Evolutionary conservation across 176 grass and related monocot genomes (phyloP).

Genomic region (Avena insularis): DNA sequence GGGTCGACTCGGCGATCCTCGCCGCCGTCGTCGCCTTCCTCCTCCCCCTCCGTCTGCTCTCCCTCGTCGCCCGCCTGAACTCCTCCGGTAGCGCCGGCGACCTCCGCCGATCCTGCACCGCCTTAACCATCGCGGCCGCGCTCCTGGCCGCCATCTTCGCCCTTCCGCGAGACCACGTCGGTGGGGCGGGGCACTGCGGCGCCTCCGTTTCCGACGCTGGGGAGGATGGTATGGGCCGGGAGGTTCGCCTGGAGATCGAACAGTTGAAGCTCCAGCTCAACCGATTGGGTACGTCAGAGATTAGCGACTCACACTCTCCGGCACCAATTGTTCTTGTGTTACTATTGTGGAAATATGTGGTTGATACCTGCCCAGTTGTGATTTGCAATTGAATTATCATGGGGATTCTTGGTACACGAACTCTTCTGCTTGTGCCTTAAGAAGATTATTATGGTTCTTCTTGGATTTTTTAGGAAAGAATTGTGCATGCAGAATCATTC

Average conservation of each 20-base stretch:
- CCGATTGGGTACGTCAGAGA: conserved; percentile 47
- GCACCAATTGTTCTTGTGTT: background rate
- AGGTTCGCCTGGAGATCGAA: conserved; percentile 43
- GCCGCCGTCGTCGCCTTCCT: conserved; percentile 50
- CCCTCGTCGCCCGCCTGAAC: conserved; percentile 37
- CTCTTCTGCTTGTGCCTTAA: background rate
- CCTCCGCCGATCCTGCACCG: conserved; percentile 40
- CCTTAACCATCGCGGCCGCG: conserved; percentile 33
- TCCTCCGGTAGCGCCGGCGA: conserved; percentile 3
- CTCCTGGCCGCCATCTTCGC: conserved; percentile 56
- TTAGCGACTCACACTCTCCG: background rate
- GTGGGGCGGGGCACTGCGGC: conserved; percentile 20
- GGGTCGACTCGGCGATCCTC: conserved; percentile 49
- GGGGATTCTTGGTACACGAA: background rate
- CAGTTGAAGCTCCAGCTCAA: conserved; percentile 51
- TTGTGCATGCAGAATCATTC: conserved; percentile 36
- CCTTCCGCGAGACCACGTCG: conserved; percentile 34
- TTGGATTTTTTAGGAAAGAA: background rate
- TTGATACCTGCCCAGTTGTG: background rate
- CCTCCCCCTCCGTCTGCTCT: conserved; percentile 54
- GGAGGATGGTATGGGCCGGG: background rate
- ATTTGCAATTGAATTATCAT: background rate
- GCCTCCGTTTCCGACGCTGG: background rate
- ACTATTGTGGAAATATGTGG: background rate
- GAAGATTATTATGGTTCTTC: background rate